Conservation (phyloP, 768 basidiomycete genomes). For the Tulasnella sp. region DNA sequence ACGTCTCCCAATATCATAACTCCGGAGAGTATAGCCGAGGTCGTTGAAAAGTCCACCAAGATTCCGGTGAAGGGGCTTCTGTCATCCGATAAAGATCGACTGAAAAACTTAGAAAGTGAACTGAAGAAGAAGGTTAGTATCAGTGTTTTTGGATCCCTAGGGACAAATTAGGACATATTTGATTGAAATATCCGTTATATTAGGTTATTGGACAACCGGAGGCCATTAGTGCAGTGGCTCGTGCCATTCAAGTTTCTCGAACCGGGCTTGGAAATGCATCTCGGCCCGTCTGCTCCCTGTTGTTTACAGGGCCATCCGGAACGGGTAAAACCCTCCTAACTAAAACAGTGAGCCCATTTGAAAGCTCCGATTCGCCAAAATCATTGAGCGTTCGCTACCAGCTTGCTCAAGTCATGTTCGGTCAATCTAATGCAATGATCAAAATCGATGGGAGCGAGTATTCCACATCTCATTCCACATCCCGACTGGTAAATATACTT, state of each 20-base stretch:
- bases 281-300: slow-evolving; percentile 79
- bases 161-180: no score
- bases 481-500: slow-evolving; percentile 28
- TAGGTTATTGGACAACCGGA: slow-evolving; percentile 64
- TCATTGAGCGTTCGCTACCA: slow-evolving; percentile 22
- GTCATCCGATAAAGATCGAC: slow-evolving; percentile 79
- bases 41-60: slow-evolving; percentile 86
- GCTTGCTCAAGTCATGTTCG: slow-evolving; percentile 81
- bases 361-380: background rate
- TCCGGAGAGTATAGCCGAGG: slow-evolving; percentile 82
- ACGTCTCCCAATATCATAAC: slow-evolving; percentile 73
- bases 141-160: no score
- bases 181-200: background rate
- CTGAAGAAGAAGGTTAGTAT: no score
- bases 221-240: slow-evolving; percentile 81
- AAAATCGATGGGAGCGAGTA: slow-evolving; percentile 88
- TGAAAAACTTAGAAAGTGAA: slow-evolving; percentile 72
- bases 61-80: slow-evolving; percentile 82
- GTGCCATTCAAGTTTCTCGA: slow-evolving; percentile 81
- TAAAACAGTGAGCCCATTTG: slow-evolving; percentile 48
- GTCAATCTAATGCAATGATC: slow-evolving; percentile 82
- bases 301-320: slow-evolving; percentile 80
- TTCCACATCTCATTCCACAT: slow-evolving; percentile 65
- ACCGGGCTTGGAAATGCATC: slow-evolving; percentile 76
- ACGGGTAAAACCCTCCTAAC: slow-evolving; percentile 81